Percentiles rank a stretch among this genome's conserved stretches.
Conservation (phyloP, 257 asterid species). For the Solanum chmielewskii region DNA sequence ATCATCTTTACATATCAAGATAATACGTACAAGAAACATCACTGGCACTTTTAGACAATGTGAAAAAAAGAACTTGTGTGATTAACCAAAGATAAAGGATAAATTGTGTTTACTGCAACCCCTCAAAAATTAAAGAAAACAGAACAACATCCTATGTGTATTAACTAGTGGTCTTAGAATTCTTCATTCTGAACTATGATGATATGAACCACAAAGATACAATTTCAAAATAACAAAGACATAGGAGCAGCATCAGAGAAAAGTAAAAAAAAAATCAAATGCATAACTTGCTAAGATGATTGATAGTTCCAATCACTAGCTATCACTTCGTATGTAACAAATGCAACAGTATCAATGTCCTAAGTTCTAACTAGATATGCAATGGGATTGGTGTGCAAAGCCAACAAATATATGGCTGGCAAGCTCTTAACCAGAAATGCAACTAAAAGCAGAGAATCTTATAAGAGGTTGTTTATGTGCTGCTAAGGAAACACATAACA, state of each 20-base stretch:
- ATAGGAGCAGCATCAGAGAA: neutral
- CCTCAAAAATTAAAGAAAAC: neutral
- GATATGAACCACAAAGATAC: neutral
- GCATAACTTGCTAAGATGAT: slow-evolving; percentile 22
- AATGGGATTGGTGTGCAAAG: neutral
- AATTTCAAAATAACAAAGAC: neutral
- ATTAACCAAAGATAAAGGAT: neutral
- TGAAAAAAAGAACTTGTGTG: neutral
- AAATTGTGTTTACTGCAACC: neutral
- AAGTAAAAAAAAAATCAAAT: neutral
- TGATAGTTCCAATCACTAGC: neutral
- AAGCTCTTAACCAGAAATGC: neutral
- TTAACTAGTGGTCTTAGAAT: neutral
- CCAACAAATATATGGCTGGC: too few species aligned
- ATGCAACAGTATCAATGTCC: neutral
- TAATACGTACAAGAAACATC: slow-evolving; percentile 29
- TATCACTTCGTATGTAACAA: neutral
- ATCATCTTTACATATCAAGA: slow-evolving; percentile 30
- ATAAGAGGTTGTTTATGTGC: neutral
- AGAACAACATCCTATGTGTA: neutral
- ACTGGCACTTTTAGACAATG: slow-evolving; percentile 17
- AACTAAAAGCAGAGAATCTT: neutral
- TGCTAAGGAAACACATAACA: neutral
- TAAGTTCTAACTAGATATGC: neutral
- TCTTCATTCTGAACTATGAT: neutral